Evolutionary conservation across 441 rosid species (phyloP), one percentile per base, ranked within the genome.

Genomic region (Biscutella laevigata): DNA sequence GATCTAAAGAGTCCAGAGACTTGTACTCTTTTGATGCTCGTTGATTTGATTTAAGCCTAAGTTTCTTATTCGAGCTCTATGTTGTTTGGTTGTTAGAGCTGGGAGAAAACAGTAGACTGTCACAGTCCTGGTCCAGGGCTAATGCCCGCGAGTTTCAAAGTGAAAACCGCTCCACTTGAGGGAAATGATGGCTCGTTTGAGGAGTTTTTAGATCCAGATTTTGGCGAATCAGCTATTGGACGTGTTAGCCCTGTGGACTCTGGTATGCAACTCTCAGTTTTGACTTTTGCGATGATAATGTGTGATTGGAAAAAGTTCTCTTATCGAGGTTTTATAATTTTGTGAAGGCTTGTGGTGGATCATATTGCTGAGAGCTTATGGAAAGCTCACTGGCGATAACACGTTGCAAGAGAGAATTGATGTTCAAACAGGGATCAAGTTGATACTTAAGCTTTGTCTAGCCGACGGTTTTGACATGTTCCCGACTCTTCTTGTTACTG

Each of bases 221-320:
- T 90, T 61, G 98, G 95, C 28, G 98, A 81, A 84, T 75, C 95
- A 8, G 96, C 98, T 54, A 90, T 90, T 66, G 96, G 95, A 19
- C 98, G 98, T 58, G 96, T 87, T 43, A 92, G 95, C n/a, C 98
- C 96, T 47, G 98, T 90, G 41, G 98, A 89, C 71, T 89, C 97
- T 35, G 97, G 97, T 89, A 66, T 14, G 33, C 57, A 20, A 2
- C 12, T 40, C 33, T 34, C 35, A 37, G 2, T 4, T 45, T 8
- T 44, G 3, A 25, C 38, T 16, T n/a, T n/a, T n/a, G n/a, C n/a
- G n/a, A n/a, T n/a, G n/a, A n/a, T n/a, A n/a, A n/a, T n/a, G n/a
- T n/a, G n/a, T 42, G 21, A 41, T 32, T 40, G 40, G 12, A 26
- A n/a, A n/a, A n/a, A n/a, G n/a, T n/a, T n/a, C n/a, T n/a, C n/a